Base-by-base conservation (phyloP, 768 basidiomycete genomes). In the Clavulina sp. region DNA sequence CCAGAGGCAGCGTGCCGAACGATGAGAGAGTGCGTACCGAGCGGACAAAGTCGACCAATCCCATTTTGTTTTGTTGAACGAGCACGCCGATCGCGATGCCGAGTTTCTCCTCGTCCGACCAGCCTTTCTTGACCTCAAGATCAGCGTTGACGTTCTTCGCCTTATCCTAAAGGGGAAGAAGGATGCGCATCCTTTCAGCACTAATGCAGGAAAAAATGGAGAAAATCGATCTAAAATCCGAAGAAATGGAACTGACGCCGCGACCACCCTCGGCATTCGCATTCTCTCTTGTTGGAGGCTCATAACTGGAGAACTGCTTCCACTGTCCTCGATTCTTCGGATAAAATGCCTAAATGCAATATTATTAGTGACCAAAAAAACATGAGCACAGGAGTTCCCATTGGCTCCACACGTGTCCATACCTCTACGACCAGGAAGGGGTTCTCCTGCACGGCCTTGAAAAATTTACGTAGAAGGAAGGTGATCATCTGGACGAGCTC, bases 341-440 rank as follows among this genome's bases (percentile, higher is more conserved):
- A 69, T 83, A 91, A 71, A 86, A 86, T 5, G 80, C 79, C 86
- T 89, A 9, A 0, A 28, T 19, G 34, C 9, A 38, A 19, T 19
- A 19, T 7, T 7, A 19, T 7, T 19, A 19, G 34, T 7, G 34
- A 38, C 9, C 34, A 38, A 7, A 7, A 7, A 46, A 16, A 46
- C 24, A 28, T 13, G 23, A 26, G 36, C 21, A 21, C 21, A 13
- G 13, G 36, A 38, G 21, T 1, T 38, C 36, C 13, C 13, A 13
- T 38, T 38, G 36, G 13, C 36, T 21, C 13, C 21, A 21, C 36
- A 21, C 13, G 1, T 38, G 36, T 47, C 4, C 55, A 28, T n/a
- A 91, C 91, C 73, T 97, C 89, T 55, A 96, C 73, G 54, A 87
- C 75, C 44, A 96, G 70, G 68, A 96, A 84, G 0, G 85, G 73